A percentile compares a stretch with the other conserved stretches of the same genome.
phyloP scores from a whole-genome alignment of 2,329 filamentous ascomycete genomes.

The Pseudogymnoascus sp. region DNA sequence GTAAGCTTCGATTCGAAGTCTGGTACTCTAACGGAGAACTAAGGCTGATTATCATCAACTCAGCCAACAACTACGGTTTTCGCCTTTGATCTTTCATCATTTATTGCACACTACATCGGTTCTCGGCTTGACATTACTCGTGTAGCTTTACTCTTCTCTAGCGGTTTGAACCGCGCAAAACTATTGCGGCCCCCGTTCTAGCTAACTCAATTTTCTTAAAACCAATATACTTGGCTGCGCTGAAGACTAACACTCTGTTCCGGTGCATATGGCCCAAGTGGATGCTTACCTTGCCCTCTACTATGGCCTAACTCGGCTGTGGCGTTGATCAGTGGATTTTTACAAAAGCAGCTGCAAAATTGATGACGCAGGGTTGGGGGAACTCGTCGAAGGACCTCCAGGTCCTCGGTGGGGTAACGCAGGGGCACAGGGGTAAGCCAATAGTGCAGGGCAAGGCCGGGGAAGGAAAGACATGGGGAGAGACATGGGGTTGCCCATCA shows the following conservation, averaged over 20 bases:
- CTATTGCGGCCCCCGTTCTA: background rate
- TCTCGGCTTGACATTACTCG: background rate
- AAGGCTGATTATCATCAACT: background rate
- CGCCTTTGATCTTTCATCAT: background rate
- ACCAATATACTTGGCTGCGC: background rate
- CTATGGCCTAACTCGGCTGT: background rate
- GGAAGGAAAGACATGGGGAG: background rate
- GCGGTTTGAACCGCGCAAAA: background rate
- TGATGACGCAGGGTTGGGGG: background rate
- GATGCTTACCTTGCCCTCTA: too few species aligned
- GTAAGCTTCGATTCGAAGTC: background rate
- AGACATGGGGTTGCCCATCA: background rate
- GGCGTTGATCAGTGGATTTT: background rate
- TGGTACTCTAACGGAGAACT: background rate
- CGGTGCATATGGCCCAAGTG: background rate
- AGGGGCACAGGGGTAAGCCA: conserved; percentile 3
- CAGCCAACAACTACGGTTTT: background rate
- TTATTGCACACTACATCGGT: background rate
- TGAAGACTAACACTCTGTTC: background rate
- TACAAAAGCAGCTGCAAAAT: background rate
- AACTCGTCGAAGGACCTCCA: background rate
- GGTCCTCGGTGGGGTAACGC: background rate
- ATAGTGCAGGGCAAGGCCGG: background rate
- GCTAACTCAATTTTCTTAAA: background rate
- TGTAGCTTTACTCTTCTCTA: background rate